These are phyloP conservation scores for Cucurbita argyrosperma DNA, from an alignment of 306 rosid genomes.

Conservation along the genomic window DNA sequence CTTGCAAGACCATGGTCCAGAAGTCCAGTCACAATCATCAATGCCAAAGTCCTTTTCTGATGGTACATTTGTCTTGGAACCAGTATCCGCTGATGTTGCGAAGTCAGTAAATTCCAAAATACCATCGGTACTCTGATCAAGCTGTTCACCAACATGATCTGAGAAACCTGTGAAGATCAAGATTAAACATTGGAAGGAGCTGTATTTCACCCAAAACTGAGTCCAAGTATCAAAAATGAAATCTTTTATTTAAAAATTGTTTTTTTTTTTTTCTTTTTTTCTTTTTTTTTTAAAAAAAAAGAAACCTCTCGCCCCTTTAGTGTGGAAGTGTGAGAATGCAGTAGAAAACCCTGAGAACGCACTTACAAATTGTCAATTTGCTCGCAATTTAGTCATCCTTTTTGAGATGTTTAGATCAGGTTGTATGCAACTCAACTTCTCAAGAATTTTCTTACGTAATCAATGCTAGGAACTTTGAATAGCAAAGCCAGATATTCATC, in stretches of 20 bases:
- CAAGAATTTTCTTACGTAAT: not conserved
- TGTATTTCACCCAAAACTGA: not conserved
- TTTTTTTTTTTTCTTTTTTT: too few species aligned
- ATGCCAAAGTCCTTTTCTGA: slow-evolving; percentile 47
- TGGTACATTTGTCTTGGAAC: slow-evolving; percentile 21
- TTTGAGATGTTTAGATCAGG: not conserved
- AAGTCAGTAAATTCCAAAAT: slow-evolving; percentile 26
- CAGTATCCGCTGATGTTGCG: slow-evolving; percentile 19
- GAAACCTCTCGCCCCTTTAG: too few species aligned
- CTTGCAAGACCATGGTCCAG: slow-evolving; percentile 84
- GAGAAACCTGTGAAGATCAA: slow-evolving; percentile 41
- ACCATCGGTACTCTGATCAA: slow-evolving; percentile 32
- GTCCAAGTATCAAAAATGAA: not conserved
- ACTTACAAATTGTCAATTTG: not conserved
- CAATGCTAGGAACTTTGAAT: not conserved
- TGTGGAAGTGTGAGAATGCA: not conserved
- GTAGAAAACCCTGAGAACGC: not conserved
- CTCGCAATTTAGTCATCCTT: not conserved
- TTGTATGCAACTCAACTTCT: not conserved
- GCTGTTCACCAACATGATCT: slow-evolving; percentile 19
- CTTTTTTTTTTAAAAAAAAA: too few species aligned
- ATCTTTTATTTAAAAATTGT: not conserved
- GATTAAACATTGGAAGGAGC: not conserved
- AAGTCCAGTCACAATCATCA: slow-evolving; percentile 59
- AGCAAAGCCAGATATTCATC: not conserved